Evolutionary conservation across 1,284 basidiomycete genomes (phyloP).

Genomic region (Fomitopsis schrenkii): DNA sequence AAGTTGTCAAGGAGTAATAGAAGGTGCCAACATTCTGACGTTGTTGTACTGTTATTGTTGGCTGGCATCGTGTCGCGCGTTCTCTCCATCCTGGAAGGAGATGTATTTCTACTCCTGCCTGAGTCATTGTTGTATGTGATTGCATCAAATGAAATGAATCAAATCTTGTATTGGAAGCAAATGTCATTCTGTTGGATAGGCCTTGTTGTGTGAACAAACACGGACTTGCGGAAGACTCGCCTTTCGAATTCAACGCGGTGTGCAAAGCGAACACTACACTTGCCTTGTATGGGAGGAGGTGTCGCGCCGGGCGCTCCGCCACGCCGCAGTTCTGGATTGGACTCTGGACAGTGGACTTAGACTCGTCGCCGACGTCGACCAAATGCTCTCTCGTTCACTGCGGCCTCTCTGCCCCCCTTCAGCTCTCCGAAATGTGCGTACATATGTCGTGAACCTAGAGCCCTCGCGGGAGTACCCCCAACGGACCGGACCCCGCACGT

Average conservation of each 20-base stretch:
- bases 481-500: slow-evolving; percentile 56
- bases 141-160: neutral
- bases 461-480: slow-evolving; percentile 46
- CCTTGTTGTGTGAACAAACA: too few relatives aligned
- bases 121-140: neutral
- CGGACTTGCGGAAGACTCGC: neutral
- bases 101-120: neutral
- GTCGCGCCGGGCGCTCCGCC: neutral
- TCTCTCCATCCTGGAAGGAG: neutral
- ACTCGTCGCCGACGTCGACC: neutral
- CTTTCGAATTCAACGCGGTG: too few relatives aligned
- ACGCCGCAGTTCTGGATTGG: neutral
- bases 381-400: slow-evolving; percentile 8
- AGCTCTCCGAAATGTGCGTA: slow-evolving; percentile 13
- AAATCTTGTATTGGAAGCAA: too few relatives aligned
- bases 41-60: neutral
- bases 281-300: slow-evolving; percentile 1
- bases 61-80: neutral
- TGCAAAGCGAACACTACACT: slow-evolving; percentile 1
- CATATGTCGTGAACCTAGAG: slow-evolving; percentile 54
- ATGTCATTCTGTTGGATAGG: too few relatives aligned
- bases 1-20: slow-evolving; percentile 5
- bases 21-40: neutral
- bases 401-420: slow-evolving; percentile 11
- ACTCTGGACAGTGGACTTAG: too few relatives aligned